Conservation (phyloP, 139 green algal species). For the Ostreobium quekettii region DNA sequence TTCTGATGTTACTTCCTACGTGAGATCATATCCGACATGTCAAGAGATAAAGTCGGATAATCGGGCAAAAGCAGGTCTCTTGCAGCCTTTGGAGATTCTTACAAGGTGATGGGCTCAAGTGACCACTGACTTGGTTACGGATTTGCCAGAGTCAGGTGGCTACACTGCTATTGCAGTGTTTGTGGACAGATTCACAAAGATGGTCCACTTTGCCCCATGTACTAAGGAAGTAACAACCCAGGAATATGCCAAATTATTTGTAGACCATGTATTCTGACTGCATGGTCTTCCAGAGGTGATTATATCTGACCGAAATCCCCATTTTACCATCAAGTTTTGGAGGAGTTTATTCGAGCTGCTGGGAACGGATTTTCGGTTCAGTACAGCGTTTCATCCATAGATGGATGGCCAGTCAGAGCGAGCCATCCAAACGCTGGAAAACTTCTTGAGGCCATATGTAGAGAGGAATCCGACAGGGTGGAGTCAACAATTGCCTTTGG, state of each 20-base stretch:
- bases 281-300: constrained; percentile 42
- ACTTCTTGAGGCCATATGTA: constrained; percentile 35
- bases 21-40: constrained; percentile 3
- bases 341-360: constrained; percentile 22
- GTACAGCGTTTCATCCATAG: constrained; percentile 47
- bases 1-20: not conserved
- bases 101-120: constrained; percentile 28
- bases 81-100: constrained; percentile 36
- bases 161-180: constrained; percentile 39
- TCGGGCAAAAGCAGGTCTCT: constrained; percentile 19
- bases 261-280: constrained; percentile 29
- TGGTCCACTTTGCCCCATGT: constrained; percentile 33
- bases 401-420: constrained; percentile 61
- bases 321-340: constrained; percentile 44
- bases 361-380: constrained; percentile 34
- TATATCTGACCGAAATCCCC: constrained; percentile 44
- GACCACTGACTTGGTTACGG: constrained; percentile 51
- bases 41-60: constrained; percentile 21
- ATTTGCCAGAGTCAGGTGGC: constrained; percentile 26
- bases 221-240: constrained; percentile 24
- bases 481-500: constrained; percentile 19
- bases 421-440: constrained; percentile 34
- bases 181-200: constrained; percentile 49
- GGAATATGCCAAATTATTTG: constrained; percentile 25
- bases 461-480: constrained; percentile 22